Evolutionary conservation across 2,329 filamentous ascomycete genomes (phyloP), one percentile per base, ranked within the genome.

Genomic region (Cladosporium sp.): DNA sequence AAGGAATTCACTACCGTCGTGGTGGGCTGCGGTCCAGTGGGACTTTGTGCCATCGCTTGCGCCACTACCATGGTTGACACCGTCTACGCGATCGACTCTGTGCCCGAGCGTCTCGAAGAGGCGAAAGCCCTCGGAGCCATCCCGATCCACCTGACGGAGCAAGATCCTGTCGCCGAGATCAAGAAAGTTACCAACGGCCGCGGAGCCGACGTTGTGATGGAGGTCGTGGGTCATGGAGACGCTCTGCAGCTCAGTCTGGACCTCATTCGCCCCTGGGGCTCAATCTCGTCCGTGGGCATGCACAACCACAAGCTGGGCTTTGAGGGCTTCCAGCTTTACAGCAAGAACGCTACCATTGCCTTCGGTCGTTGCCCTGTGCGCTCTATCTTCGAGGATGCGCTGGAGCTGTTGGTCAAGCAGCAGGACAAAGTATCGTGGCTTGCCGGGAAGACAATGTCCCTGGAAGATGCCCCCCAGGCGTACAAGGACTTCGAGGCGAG

Each of bases 181-280:
- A 88, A 88, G 74, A 89, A 91, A 71, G 85, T 89, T 57, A 95
- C 92, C 0, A 83, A 90, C 16, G 92, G 92, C 5, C 84, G 93
- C 46, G 93, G 93, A 8, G 93, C 93, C 11, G 93, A 97, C 78
- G 88, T 91, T n/a, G 88, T 95, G 2, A 88, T 97, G 58, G 82
- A 84, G 69, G 79, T 81, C 3, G 82, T 84, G 4, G 82, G 82
- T 6, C 74, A 83, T 58, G 79, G 78, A 46, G 79, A 81, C 37
- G 82, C 82, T 8, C 75, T 83, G 66, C 76, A 80, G 67, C 76
- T 84, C 73, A 78, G 78, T 5, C 83, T 79, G 64, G 81, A 84
- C 64, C 73, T 84, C 62, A 74, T 84, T 59, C 72, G 82, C 60
- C 82, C 82, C 0, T 84, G 80, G 80, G 82, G 82, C 0, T 71